Percentiles rank a stretch among this genome's conserved stretches.
These are phyloP conservation scores for Tephrocybe sp. DNA, from an alignment of 768 basidiomycete genomes.

Conservation along the genomic window DNA sequence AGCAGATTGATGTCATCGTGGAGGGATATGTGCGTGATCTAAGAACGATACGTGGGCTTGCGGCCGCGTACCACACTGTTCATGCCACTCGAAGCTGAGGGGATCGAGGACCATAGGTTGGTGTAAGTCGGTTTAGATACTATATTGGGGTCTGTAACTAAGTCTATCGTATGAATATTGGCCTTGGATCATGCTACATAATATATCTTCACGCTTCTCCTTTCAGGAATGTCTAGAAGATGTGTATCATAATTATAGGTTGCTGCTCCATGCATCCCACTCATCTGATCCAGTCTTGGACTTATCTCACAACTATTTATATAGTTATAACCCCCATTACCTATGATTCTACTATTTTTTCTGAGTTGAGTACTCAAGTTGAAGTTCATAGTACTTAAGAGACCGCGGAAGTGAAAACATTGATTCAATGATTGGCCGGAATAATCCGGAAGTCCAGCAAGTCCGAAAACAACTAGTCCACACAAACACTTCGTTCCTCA, in stretches of 20 bases:
- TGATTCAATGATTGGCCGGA: conserved; percentile 14
- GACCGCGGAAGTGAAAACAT: neutral
- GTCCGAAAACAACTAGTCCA: conserved; percentile 19
- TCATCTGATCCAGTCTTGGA: no score
- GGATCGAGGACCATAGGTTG: neutral
- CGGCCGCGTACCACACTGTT: conserved; percentile 46
- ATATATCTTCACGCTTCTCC: neutral
- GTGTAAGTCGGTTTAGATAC: neutral
- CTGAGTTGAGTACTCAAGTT: no score
- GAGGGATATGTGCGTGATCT: conserved; percentile 46
- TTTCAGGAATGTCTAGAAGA: neutral
- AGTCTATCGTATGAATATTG: neutral
- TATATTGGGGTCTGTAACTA: neutral
- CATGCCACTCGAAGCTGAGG: conserved; percentile 29
- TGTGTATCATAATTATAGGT: no score
- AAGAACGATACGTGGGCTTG: conserved; percentile 41
- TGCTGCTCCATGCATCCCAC: no score
- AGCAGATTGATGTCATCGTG: conserved; percentile 36
- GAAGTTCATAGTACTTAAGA: no score
- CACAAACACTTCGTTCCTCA: conserved; percentile 23
- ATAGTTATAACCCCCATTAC: no score
- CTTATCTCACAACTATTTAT: no score
- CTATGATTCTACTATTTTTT: no score
- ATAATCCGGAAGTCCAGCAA: conserved; percentile 19
- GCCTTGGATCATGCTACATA: neutral